Percentiles rank a stretch among this genome's conserved stretches.
Evolutionary conservation across 2,329 filamentous ascomycete genomes (phyloP).

Genomic region (Claviceps pazoutovae): DNA sequence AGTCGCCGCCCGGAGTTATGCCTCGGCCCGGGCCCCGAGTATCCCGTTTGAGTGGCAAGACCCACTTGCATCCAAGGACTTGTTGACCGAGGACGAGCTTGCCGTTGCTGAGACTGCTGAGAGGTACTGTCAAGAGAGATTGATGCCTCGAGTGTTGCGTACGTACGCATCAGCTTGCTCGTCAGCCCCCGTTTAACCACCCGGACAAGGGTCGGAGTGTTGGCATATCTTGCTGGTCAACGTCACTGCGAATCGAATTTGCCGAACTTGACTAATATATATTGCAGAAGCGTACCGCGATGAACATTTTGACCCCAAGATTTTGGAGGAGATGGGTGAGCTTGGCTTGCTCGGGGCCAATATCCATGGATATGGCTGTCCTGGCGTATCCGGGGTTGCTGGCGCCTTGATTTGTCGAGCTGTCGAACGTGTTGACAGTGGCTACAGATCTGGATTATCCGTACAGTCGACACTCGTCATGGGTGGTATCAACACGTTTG

Average conservation of each 20-base stretch:
- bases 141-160: conserved; percentile 80
- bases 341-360: conserved; percentile 77
- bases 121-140: conserved; percentile 81
- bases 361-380: conserved; percentile 78
- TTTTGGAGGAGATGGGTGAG: conserved; percentile 84
- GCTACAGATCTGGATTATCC: conserved; percentile 84
- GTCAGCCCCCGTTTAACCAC: too few relatives aligned
- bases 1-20: conserved; percentile 19
- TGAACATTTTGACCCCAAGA: conserved; percentile 74
- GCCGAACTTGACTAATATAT: conserved; percentile 2
- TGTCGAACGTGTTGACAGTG: conserved; percentile 81
- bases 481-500: conserved; percentile 83
- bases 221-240: neutral
- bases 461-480: conserved; percentile 88
- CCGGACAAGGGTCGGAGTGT: too few relatives aligned
- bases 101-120: conserved; percentile 85
- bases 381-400: conserved; percentile 74
- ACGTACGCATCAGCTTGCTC: conserved; percentile 17
- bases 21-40: conserved; percentile 20
- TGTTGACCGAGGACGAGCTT: conserved; percentile 80
- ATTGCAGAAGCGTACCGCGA: conserved; percentile 63
- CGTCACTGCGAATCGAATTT: neutral
- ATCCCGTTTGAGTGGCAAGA: conserved; percentile 78
- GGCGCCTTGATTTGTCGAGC: conserved; percentile 83
- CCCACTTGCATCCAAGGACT: conserved; percentile 57